phyloP scores from a whole-genome alignment of 169 alveolate genomes.

The Plasmodium relictum region DNA sequence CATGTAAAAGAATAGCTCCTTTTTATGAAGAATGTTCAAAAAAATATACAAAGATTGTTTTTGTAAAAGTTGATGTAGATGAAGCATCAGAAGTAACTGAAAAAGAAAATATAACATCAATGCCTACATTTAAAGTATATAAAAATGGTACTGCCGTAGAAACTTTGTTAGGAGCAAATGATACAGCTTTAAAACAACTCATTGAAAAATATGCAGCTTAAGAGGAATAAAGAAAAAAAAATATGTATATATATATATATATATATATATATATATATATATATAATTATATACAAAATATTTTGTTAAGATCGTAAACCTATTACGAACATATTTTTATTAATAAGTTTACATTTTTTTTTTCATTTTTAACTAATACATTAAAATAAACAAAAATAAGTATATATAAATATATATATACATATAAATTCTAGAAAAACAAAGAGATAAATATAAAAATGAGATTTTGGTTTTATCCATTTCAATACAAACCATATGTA shows the following conservation, averaged over 20 bases:
- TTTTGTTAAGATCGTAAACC: no score
- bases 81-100: conserved; percentile 83
- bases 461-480: no score
- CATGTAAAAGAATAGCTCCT: conserved; percentile 92
- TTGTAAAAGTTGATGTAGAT: conserved; percentile 85
- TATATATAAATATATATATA: no score
- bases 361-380: no score
- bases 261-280: background rate
- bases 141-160: conserved; percentile 83
- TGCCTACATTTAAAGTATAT: conserved; percentile 87
- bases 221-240: background rate
- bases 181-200: conserved; percentile 76
- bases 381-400: no score
- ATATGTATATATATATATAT: conserved; percentile 1
- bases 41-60: conserved; percentile 78
- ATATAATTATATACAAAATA: no score
- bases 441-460: no score
- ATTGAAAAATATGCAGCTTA: conserved; percentile 73
- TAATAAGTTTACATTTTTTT: no score
- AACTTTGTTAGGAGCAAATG: conserved; percentile 86
- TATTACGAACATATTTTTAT: no score
- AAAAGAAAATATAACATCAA: conserved; percentile 83
- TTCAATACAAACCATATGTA: no score
- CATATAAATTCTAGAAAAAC: no score
- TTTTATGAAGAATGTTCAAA: conserved; percentile 85